Evolutionary conservation across 805 yeast species (phyloP), one percentile per base, ranked within the genome.

Genomic region (Starmerella khaoyaiensis): DNA sequence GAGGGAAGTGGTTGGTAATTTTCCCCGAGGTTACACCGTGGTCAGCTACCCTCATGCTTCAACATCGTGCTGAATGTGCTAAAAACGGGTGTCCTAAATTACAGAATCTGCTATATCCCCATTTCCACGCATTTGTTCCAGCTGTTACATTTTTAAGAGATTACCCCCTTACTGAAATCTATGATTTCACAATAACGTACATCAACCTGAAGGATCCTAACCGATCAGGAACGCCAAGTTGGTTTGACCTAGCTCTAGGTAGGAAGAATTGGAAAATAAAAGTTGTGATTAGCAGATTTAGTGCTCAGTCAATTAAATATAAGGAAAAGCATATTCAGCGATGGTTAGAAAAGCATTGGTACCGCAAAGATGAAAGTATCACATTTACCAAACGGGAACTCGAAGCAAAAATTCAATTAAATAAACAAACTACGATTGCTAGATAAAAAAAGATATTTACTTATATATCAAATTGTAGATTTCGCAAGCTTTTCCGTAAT

Each of bases 321-420:
- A 31, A 41, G 16, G 43, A 41, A 23, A 40, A 46, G 26, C 37
- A 42, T n/a, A 27, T 51, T 9, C 50, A 80, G 45, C 72, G 70
- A 54, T 84, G 90, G 80, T 57, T 84, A 6, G 95, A 84, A 53
- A 61, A 61, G 28, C 60, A 63, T 23, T 84, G 95, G 94, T 56
- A 58, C 7, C 71, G 68, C 26, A 82, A 81, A 52, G 94, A 84
- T 23, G 14, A 11, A 15, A 17, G 11, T 2, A 15, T 40, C 8
- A 24, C 26, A 1, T 29, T 22, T 27, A 16, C 14, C 12, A 35
- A 21, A 15, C 15, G 15, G 10, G 8, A 17, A 8, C 14, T 18
- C 8, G n/a, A 30, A 17, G 32, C 26, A n/a, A 15, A 14, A 28
- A 23, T 11, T 11, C 26, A n/a, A n/a, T n/a, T n/a, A n/a, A n/a